Evolutionary conservation across 176 grass and related monocot species (phyloP).

Genomic region (Thalia dealbata): DNA sequence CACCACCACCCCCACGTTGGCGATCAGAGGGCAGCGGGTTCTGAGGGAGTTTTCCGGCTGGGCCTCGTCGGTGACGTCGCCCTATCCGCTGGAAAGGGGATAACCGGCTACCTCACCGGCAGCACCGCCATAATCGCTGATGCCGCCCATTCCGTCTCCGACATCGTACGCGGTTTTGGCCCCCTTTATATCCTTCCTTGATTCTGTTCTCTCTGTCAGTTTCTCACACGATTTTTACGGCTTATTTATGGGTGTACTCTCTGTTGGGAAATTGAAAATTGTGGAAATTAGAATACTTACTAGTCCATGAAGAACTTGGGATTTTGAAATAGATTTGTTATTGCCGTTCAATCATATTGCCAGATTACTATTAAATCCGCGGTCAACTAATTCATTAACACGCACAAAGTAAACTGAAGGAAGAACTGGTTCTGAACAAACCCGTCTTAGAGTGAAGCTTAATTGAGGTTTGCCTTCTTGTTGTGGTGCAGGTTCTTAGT

Average conservation of each 20-base stretch:
- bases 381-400: too few species aligned
- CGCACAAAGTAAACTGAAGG: too few species aligned
- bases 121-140: conserved; percentile 86
- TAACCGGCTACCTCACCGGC: conserved; percentile 72
- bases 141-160: conserved; percentile 87
- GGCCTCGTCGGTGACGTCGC: conserved; percentile 53
- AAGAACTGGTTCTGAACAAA: too few species aligned
- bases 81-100: conserved; percentile 48
- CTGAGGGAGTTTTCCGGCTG: conserved; percentile 45
- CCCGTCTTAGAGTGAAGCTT: neutral
- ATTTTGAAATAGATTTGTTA: too few species aligned
- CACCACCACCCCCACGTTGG: conserved; percentile 20
- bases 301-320: too few species aligned
- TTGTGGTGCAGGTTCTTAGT: conserved; percentile 47
- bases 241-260: too few species aligned
- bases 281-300: too few species aligned
- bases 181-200: neutral
- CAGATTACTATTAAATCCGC: too few species aligned
- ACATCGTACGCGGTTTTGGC: conserved; percentile 47
- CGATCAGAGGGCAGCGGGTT: neutral
- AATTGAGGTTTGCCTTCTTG: neutral
- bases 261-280: too few species aligned
- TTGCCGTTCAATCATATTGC: too few species aligned
- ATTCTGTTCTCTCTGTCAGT: neutral
- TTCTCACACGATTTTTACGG: neutral